Base-by-base conservation (phyloP, 176 grass and related monocot genomes). In the Eleusine coracana region DNA sequence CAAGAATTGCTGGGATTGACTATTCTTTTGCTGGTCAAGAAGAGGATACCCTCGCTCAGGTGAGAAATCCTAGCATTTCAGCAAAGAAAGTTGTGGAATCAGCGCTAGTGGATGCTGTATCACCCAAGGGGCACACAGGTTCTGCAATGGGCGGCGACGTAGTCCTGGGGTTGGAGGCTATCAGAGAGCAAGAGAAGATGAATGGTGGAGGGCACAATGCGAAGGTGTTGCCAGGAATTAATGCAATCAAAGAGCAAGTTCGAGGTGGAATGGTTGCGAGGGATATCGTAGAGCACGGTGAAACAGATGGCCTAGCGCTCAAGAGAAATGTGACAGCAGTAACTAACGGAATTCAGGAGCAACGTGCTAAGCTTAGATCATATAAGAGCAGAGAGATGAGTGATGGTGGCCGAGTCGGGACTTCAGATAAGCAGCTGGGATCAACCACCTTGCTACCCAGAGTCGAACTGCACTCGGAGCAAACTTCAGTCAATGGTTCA, bases 1-100 rank as follows among this genome's bases (percentile, higher is more conserved):
- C 18, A 10, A 51, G 70, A 36, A 56, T 37, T 59, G 61, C 44
- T 5, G 51, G 3, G 28, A 66, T 73, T 20, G 58, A 63, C 65
- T 46, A 38, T 23, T 72, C 68, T 66, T 66, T 34, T 83, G 80
- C 63, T 55, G 38, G 6, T 68, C 50, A 23, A 16, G 42, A 18
- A 28, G 44, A 17, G 31, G 28, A 10, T 50, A 46, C 9, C 3
- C 21, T 52, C 0, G 15, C 68, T 50, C 65, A 60, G 65, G 11
- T 58, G 20, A 78, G 39, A 48, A 61, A 6, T 60, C 39, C 62
- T 68, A 76, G 2, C 0, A 6, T 58, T 76, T n/a, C 5, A 14
- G 48, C 5, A 17, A 76, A 39, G 17, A 59, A 55, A 58, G 42
- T 18, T 42, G 48, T 52, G 15, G 61, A 42, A 56, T 67, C 82